A percentile compares a stretch with the other conserved stretches of the same genome.
Evolutionary conservation across 495 filamentous ascomycete species (phyloP).

Genomic region (Pyrenopolyporus hunteri): DNA sequence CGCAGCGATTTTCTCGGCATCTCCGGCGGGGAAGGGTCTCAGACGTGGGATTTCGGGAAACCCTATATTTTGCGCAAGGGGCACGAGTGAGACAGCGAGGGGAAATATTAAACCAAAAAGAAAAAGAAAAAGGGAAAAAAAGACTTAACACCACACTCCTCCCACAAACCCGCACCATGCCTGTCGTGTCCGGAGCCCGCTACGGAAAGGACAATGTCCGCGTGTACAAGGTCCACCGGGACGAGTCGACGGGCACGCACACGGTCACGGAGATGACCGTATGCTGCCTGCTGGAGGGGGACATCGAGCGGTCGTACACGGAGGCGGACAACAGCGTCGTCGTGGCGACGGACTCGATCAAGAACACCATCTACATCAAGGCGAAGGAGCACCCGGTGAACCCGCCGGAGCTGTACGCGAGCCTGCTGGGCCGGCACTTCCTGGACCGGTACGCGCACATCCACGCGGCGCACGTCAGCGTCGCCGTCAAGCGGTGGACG

Average conservation of each 20-base stretch:
- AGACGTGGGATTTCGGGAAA: too few relatives aligned
- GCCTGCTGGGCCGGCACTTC: slow-evolving; percentile 85
- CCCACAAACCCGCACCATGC: slow-evolving; percentile 48
- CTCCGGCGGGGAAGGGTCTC: slow-evolving; percentile 8
- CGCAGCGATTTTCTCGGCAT: slow-evolving; percentile 13
- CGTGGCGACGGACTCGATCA: slow-evolving; percentile 96
- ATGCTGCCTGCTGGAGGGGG: slow-evolving; percentile 84
- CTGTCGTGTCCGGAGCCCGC: slow-evolving; percentile 72
- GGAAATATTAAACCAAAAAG: slow-evolving; percentile 7
- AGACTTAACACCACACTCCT: background rate
- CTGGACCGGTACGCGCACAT: slow-evolving; percentile 87
- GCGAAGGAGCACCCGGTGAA: slow-evolving; percentile 93
- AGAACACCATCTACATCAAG: slow-evolving; percentile 93
- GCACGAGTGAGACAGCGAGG: background rate
- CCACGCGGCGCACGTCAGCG: slow-evolving; percentile 75
- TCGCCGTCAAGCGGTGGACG: slow-evolving; percentile 89
- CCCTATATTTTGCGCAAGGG: too few relatives aligned
- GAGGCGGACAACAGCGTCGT: slow-evolving; percentile 92
- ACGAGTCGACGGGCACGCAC: slow-evolving; percentile 76
- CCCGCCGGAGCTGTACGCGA: slow-evolving; percentile 90
- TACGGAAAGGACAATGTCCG: slow-evolving; percentile 99
- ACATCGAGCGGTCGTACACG: slow-evolving; percentile 93
- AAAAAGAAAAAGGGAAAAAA: background rate
- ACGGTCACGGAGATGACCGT: slow-evolving; percentile 95
- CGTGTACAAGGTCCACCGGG: slow-evolving; percentile 87